Percentiles rank a stretch among this genome's conserved stretches.
phyloP scores from a whole-genome alignment of 179 eudicot species.

The Beta macrorhiza region DNA sequence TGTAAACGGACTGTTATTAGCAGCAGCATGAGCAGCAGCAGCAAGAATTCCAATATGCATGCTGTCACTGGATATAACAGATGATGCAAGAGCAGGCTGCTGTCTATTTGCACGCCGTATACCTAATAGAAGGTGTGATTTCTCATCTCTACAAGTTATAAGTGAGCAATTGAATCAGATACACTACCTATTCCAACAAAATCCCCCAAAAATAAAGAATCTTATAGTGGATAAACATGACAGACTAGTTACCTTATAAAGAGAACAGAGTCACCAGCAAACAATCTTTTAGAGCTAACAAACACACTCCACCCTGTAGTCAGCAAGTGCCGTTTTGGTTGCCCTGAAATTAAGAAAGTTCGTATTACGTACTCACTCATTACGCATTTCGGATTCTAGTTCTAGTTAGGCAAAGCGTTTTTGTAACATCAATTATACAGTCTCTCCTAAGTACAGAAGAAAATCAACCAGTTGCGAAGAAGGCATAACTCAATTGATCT shows the following conservation, averaged over 20 bases:
- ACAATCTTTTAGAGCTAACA: constrained; percentile 86
- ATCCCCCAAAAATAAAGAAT: not conserved
- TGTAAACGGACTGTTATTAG: constrained; percentile 91
- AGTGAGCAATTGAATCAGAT: constrained; percentile 24
- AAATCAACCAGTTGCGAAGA: not conserved
- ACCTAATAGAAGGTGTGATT: constrained; percentile 92
- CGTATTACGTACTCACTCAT: not conserved
- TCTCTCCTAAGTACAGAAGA: not conserved
- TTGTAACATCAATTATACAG: not conserved
- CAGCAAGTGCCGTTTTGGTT: constrained; percentile 93
- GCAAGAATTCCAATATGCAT: constrained; percentile 99
- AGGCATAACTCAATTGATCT: not conserved
- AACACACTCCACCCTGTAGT: constrained; percentile 99
- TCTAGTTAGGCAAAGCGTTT: not conserved
- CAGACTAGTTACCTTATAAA: constrained; percentile 69
- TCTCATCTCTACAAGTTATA: constrained; percentile 72
- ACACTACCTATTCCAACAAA: not conserved
- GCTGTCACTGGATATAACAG: constrained; percentile 99
- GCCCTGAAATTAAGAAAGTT: constrained; percentile 51
- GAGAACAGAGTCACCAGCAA: constrained; percentile 95
- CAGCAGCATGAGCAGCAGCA: constrained; percentile 99
- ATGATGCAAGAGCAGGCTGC: constrained; percentile 93
- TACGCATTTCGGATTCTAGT: not conserved
- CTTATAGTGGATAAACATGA: not conserved
- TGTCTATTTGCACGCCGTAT: constrained; percentile 84